Evolutionary conservation across 73 alveolate genomes (phyloP).

Genomic region (Paramecium pentaurelia): DNA sequence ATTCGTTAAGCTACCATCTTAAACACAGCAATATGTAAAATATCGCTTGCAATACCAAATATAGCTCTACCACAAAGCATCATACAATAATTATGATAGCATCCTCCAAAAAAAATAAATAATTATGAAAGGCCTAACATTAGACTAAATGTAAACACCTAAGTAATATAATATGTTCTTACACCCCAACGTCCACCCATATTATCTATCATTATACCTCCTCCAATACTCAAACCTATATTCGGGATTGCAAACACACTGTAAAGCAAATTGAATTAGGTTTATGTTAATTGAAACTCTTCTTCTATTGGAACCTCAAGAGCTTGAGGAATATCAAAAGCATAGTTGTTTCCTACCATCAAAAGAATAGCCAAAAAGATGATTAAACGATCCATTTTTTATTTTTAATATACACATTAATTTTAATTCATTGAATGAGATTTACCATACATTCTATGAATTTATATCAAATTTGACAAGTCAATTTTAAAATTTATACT

Average conservation of each 20-base stretch:
- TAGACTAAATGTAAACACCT: conserved; percentile 14
- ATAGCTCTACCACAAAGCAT: conserved; percentile 43
- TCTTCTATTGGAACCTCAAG: conserved; percentile 36
- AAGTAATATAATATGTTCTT: not conserved
- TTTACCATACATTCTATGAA: not conserved
- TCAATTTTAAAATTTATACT: not conserved
- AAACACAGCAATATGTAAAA: conserved; percentile 36
- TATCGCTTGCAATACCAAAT: conserved; percentile 44
- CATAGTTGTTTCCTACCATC: conserved; percentile 55
- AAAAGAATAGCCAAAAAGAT: conserved; percentile 4
- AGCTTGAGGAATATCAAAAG: conserved; percentile 40
- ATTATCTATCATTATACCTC: conserved; percentile 35
- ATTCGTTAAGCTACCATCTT: conserved; percentile 10
- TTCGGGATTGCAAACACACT: conserved; percentile 29
- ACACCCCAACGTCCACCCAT: conserved; percentile 55
- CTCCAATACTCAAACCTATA: not conserved
- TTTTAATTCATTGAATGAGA: not conserved
- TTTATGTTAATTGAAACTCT: conserved; percentile 8
- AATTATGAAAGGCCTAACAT: conserved; percentile 20
- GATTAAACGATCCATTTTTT: not conserved
- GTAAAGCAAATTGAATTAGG: conserved; percentile 17
- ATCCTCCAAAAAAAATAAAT: conserved; percentile 10
- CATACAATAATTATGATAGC: conserved; percentile 11
- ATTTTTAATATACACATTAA: not conserved
- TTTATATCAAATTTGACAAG: not conserved